Conservation (phyloP, 306 rosid genomes). For the Quercus robur region DNA sequence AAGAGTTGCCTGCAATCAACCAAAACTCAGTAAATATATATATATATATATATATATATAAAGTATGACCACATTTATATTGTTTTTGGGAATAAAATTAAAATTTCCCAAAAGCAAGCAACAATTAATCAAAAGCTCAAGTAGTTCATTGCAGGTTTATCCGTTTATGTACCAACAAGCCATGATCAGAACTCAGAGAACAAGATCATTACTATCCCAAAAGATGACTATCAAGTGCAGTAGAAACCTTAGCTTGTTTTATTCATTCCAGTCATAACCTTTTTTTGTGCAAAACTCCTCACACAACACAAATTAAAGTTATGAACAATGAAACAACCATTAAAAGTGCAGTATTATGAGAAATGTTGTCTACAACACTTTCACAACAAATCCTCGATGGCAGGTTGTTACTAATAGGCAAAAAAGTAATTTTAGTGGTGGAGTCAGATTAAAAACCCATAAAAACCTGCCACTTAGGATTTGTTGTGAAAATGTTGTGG, state of each 20-base stretch:
- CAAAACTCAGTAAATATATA: not conserved
- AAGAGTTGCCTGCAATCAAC: slow-evolving; percentile 72
- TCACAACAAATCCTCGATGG: too few species aligned
- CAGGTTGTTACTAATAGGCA: too few species aligned
- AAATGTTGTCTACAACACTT: too few species aligned
- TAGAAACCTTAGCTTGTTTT: not conserved
- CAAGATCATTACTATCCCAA: not conserved
- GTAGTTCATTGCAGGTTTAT: not conserved
- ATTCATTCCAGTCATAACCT: not conserved
- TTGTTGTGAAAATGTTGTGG: too few species aligned
- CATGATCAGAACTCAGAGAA: not conserved
- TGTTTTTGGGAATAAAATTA: not conserved
- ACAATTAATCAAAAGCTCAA: not conserved
- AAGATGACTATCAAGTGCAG: not conserved
- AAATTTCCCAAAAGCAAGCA: not conserved
- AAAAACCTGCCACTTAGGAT: too few species aligned
- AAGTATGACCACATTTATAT: too few species aligned
- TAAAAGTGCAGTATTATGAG: too few species aligned
- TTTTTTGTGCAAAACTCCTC: not conserved
- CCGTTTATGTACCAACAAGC: not conserved
- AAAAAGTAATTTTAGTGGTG: too few species aligned
- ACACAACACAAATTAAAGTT: not conserved
- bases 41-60: too few species aligned
- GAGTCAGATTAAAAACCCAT: too few species aligned
- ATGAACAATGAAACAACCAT: not conserved